Base-by-base conservation (phyloP, 257 asterid genomes). In the Echites panduratus region DNA sequence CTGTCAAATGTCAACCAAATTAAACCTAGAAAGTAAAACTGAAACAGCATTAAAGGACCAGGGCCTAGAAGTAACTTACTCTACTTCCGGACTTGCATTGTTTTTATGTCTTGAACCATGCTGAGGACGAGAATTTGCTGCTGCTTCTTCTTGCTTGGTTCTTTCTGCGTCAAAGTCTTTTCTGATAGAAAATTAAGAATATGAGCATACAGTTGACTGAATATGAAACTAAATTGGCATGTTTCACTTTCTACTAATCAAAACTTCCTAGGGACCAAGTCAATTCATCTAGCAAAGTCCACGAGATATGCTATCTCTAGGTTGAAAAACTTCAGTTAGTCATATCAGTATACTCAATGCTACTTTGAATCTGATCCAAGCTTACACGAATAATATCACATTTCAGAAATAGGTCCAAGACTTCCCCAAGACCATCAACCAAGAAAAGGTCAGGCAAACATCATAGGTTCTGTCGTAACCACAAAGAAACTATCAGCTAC, bases 101-200 rank as follows among this genome's bases (percentile, higher is more conserved):
- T 76, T 95, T 74, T 88, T 88, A 76, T 74, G 82, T 77, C 82
- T 79, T 73, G 89, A 61, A 77, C 85, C 89, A 43, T 12, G 76
- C 58, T 81, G 87, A 35, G 87, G 66, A 24, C 82, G 90, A 54
- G 80, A 75, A 58, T 64, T 79, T 44, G 45, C 86, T 43, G 73
- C 85, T 75, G 80, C 94, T 70, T 83, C 86, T 81, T 84, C 93
- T 75, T 87, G 89, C 81, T 87, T 83, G 75, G 88, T 88, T 82
- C 99, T 86, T 83, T 86, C 94, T 17, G 24, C 85, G 75, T 92
- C 96, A 71, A 81, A 95, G 41, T 88, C 94, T 77, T 80, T 85
- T 89, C 99, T 92, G 87, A 74, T 70, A 62, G n/a, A 9, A 79
- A 57, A 72, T 64, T 54, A 76, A 63, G 24, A 29, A 24, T 5